These are phyloP conservation scores for Punica granatum DNA, from an alignment of 345 rosid genomes.

Conservation along the genomic window DNA sequence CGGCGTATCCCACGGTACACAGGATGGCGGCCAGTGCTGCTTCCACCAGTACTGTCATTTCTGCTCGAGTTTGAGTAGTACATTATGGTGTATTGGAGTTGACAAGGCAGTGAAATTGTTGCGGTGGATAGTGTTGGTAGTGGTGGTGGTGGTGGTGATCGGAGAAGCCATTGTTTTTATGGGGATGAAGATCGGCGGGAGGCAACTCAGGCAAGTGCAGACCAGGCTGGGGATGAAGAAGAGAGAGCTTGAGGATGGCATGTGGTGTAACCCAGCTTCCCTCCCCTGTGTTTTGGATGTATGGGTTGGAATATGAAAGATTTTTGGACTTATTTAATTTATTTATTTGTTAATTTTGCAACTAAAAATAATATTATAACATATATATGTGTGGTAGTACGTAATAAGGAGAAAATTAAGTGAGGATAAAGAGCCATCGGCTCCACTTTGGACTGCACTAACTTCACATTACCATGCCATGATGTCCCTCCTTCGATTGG, in stretches of 20 bases:
- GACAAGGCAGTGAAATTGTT: not conserved
- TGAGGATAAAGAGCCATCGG: too few relatives aligned
- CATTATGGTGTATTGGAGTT: not conserved
- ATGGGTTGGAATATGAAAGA: not conserved
- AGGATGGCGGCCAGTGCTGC: conserved; percentile 3
- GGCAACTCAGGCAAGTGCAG: not conserved
- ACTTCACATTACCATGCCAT: not conserved
- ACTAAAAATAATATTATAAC: too few relatives aligned
- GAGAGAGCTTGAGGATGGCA: not conserved
- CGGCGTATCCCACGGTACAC: conserved; percentile 16
- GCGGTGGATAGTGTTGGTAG: not conserved
- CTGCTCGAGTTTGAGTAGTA: conserved; percentile 6
- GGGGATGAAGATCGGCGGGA: not conserved
- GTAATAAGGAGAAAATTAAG: too few relatives aligned
- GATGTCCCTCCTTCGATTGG: not conserved
- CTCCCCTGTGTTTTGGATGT: not conserved
- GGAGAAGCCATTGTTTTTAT: conserved; percentile 8
- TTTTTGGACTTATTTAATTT: not conserved
- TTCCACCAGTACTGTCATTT: not conserved
- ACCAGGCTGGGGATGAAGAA: conserved; percentile 5
- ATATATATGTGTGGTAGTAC: too few relatives aligned
- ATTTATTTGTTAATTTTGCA: too few relatives aligned
- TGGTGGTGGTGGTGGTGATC: not conserved
- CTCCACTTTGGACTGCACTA: conserved; percentile 1
- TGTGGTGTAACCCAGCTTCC: conserved; percentile 4